These are phyloP conservation scores for Sorghum bicolor DNA, from an alignment of 176 grass and related monocot species.

Conservation along the genomic window DNA sequence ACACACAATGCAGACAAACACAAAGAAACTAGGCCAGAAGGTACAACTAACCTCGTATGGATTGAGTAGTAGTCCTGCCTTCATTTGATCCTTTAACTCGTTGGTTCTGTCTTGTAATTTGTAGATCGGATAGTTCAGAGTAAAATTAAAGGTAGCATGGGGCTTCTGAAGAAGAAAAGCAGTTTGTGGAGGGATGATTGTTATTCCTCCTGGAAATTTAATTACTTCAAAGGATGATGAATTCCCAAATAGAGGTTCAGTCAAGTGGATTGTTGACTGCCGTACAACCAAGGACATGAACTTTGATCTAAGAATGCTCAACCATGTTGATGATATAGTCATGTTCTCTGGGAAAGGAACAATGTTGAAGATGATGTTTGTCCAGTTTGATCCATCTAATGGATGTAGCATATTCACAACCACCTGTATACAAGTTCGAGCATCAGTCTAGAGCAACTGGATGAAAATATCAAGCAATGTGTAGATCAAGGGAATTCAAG, in stretches of 20 bases:
- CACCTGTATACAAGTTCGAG: conserved; percentile 45
- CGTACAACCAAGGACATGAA: conserved; percentile 76
- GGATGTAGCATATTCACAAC: conserved; percentile 63
- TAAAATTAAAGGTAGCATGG: conserved; percentile 87
- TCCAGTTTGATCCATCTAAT: conserved; percentile 69
- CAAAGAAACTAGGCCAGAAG: conserved; percentile 5
- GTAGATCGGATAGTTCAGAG: conserved; percentile 88
- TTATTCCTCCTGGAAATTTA: conserved; percentile 92
- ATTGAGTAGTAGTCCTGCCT: conserved; percentile 66
- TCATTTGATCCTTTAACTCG: conserved; percentile 94
- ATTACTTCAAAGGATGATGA: conserved; percentile 79
- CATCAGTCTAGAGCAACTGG: neutral
- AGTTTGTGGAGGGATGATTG: conserved; percentile 79
- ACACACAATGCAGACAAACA: neutral
- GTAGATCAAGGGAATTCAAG: neutral
- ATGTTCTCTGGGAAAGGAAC: conserved; percentile 64
- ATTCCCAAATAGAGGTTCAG: conserved; percentile 74
- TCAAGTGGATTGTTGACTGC: conserved; percentile 84
- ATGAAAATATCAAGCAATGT: conserved; percentile 1
- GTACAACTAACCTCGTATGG: conserved; percentile 64
- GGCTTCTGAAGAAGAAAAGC: conserved; percentile 80
- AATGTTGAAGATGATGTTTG: conserved; percentile 84
- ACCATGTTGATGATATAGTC: conserved; percentile 61
- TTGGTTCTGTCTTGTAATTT: conserved; percentile 73
- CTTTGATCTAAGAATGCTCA: conserved; percentile 79